Percentiles rank a stretch among this genome's conserved stretches.
These are phyloP conservation scores for Candida glaebosa DNA, from an alignment of 805 yeast genomes.

Conservation along the genomic window DNA sequence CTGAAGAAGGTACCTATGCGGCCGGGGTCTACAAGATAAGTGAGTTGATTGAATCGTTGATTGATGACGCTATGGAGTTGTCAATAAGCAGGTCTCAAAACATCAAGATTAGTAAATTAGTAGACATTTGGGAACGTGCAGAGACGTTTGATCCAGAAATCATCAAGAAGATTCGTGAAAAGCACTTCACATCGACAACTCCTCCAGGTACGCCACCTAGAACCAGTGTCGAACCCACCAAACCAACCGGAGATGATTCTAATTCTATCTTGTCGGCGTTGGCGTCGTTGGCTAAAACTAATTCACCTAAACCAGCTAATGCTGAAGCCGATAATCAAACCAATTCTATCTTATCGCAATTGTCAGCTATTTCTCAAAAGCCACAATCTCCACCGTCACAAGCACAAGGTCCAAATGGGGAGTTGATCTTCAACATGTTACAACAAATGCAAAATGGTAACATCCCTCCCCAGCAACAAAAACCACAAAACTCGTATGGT, in stretches of 20 bases:
- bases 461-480: conserved; percentile 15
- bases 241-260: conserved; percentile 39
- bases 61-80: conserved; percentile 60
- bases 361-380: conserved; percentile 33
- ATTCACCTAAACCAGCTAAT: conserved; percentile 24
- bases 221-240: conserved; percentile 20
- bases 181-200: conserved; percentile 61
- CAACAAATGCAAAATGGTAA: conserved; percentile 45
- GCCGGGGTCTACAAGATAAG: conserved; percentile 68
- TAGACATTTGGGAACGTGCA: conserved; percentile 90
- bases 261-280: conserved; percentile 66
- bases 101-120: conserved; percentile 76
- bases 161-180: conserved; percentile 53
- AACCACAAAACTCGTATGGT: conserved; percentile 15
- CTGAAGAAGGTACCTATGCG: conserved; percentile 69
- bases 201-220: conserved; percentile 64
- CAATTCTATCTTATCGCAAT: conserved; percentile 40
- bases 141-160: conserved; percentile 64
- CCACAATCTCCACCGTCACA: conserved; percentile 14
- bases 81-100: conserved; percentile 49
- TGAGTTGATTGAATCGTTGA: conserved; percentile 57
- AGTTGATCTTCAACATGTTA: conserved; percentile 47
- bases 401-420: conserved; percentile 22
- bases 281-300: conserved; percentile 52
- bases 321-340: conserved; percentile 21